Conservation (phyloP, 2,329 filamentous ascomycete genomes). For the Ascochyta rabiei region DNA sequence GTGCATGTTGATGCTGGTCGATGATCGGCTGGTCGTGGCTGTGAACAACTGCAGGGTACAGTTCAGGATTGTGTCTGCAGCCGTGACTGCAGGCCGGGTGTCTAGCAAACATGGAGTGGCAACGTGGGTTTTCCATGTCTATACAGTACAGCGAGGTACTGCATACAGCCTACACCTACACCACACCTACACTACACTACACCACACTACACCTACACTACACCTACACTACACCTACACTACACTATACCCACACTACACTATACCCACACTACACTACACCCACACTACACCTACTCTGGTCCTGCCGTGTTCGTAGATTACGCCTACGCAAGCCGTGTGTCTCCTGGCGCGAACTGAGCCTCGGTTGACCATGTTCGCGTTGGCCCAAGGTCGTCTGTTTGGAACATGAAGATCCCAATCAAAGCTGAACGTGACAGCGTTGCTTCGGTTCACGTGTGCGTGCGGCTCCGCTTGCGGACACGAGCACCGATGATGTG, state of each 20-base stretch:
- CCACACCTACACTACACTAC: too few species aligned
- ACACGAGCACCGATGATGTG: constrained; percentile 20
- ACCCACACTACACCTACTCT: background rate
- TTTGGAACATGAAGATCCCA: constrained; percentile 12
- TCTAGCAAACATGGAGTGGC: constrained; percentile 10
- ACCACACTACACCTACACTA: too few species aligned
- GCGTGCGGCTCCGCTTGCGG: constrained; percentile 11
- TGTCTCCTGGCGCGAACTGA: constrained; percentile 4
- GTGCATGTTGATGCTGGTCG: constrained; percentile 5
- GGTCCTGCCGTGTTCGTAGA: constrained; percentile 4
- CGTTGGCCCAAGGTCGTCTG: constrained; percentile 7
- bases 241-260: too few species aligned
- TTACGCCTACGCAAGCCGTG: constrained; percentile 1
- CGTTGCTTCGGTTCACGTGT: constrained; percentile 12
- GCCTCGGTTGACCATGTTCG: constrained; percentile 3
- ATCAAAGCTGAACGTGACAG: constrained; percentile 8
- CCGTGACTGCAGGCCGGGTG: background rate
- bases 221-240: too few species aligned
- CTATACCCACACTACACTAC: too few species aligned
- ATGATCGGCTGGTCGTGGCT: constrained; percentile 18
- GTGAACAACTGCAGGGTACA: constrained; percentile 19
- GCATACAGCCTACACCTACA: too few species aligned
- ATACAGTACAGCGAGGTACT: background rate
- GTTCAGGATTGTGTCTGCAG: background rate
- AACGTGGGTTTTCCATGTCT: background rate